phyloP scores from a whole-genome alignment of 768 basidiomycete genomes.

The Boletus subparvulus region DNA sequence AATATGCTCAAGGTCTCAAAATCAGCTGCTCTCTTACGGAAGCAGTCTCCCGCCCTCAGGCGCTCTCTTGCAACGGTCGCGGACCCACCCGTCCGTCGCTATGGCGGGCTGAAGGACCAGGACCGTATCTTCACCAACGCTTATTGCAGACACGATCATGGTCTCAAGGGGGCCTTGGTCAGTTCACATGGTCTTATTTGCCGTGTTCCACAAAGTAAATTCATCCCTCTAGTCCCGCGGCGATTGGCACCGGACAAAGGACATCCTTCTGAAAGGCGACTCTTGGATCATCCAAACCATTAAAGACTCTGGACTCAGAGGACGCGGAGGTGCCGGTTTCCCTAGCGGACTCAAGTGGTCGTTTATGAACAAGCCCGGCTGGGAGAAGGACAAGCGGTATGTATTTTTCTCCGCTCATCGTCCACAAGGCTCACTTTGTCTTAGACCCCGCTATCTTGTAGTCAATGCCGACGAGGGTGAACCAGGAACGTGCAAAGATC shows the following conservation, averaged over 20 bases:
- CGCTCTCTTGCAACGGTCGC: conserved; percentile 66
- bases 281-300: conserved; percentile 96
- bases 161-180: conserved; percentile 89
- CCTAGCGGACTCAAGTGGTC: conserved; percentile 97
- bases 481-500: conserved; percentile 98
- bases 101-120: conserved; percentile 94
- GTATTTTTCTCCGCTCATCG: background rate
- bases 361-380: conserved; percentile 99
- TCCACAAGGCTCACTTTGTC: background rate
- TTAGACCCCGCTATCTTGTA: conserved; percentile 90
- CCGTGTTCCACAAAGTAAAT: background rate
- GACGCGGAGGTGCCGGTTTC: conserved; percentile 96
- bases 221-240: conserved; percentile 66
- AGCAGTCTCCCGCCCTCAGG: conserved; percentile 12
- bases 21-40: conserved; percentile 23
- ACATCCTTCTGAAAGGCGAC: conserved; percentile 93
- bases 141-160: conserved; percentile 85
- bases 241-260: conserved; percentile 98
- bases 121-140: conserved; percentile 93
- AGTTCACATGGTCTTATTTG: background rate
- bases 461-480: conserved; percentile 99
- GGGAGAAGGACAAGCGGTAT: conserved; percentile 91
- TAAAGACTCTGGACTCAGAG: conserved; percentile 94
- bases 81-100: conserved; percentile 84
- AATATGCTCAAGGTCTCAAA: conserved; percentile 31